Percentiles rank a stretch among this genome's conserved stretches.
Conservation (phyloP, 805 yeast genomes). For the Diddensiella caesifluorescens region DNA sequence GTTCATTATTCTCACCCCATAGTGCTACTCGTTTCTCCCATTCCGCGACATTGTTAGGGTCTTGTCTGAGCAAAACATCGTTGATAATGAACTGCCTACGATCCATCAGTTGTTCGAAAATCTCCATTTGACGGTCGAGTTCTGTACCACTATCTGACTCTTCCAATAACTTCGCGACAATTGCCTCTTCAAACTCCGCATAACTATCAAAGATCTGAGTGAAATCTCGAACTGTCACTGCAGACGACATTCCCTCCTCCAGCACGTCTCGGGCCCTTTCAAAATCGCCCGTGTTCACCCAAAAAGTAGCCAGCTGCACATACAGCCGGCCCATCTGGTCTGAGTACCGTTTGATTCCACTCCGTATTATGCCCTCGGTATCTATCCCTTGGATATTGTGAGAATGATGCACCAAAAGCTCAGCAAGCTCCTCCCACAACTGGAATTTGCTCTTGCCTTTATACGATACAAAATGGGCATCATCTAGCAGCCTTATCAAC, state of each 20-base stretch:
- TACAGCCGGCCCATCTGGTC: constrained; percentile 53
- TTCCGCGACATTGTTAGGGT: constrained; percentile 52
- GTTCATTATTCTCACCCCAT: constrained; percentile 36
- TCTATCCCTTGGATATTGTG: constrained; percentile 22
- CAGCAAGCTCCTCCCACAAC: constrained; percentile 44
- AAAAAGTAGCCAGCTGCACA: constrained; percentile 44
- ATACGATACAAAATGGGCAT: constrained; percentile 34
- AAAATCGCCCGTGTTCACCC: constrained; percentile 36
- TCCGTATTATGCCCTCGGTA: constrained; percentile 35
- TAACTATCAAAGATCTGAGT: constrained; percentile 57
- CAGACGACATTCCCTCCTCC: constrained; percentile 43
- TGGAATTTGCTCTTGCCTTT: constrained; percentile 43
- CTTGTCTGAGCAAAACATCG: constrained; percentile 61
- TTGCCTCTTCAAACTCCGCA: constrained; percentile 53
- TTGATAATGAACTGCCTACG: constrained; percentile 53
- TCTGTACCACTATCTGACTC: constrained; percentile 17
- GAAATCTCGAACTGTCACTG: constrained; percentile 56
- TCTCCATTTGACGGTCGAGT: constrained; percentile 41
- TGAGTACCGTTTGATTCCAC: constrained; percentile 43
- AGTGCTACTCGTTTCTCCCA: constrained; percentile 65
- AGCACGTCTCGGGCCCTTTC: constrained; percentile 40
- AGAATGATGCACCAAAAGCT: constrained; percentile 34
- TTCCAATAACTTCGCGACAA: constrained; percentile 35
- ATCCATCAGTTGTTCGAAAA: constrained; percentile 52
- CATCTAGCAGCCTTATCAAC: constrained; percentile 34